Percentiles rank a stretch among this genome's conserved stretches.
Conservation (phyloP, 257 asterid species). For the Przewalskia tangutica region DNA sequence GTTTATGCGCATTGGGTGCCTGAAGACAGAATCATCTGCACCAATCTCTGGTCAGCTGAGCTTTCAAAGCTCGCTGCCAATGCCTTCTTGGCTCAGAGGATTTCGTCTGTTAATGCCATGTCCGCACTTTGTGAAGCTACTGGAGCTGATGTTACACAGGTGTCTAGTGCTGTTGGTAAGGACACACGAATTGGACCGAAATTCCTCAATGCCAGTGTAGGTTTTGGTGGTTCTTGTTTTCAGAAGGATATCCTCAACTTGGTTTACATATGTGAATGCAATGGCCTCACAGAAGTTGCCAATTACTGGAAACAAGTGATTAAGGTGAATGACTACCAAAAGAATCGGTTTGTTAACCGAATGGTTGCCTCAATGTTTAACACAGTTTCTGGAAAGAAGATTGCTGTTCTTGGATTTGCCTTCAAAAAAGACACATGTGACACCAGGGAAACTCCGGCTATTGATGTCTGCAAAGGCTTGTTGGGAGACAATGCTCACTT, state of each 20-base stretch:
- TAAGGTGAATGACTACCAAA: constrained; percentile 26
- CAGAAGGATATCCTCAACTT: constrained; percentile 45
- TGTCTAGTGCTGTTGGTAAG: constrained; percentile 31
- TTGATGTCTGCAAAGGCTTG: constrained; percentile 39
- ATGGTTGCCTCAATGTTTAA: constrained; percentile 45
- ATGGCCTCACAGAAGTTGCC: no score
- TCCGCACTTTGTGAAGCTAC: constrained; percentile 40
- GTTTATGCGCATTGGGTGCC: constrained; percentile 63
- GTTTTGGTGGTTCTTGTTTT: constrained; percentile 52
- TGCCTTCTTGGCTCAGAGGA: constrained; percentile 62
- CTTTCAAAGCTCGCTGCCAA: constrained; percentile 65
- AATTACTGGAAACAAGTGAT: no score
- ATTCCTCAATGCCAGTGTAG: constrained; percentile 44
- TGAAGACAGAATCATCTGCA: constrained; percentile 37
- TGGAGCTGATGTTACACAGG: constrained; percentile 37
- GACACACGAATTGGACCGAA: constrained; percentile 45
- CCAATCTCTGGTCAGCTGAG: constrained; percentile 59
- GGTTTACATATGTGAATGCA: constrained; percentile 9
- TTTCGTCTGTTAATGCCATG: constrained; percentile 43
- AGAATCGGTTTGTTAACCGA: constrained; percentile 33
- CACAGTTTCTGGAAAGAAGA: constrained; percentile 35
- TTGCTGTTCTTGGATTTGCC: constrained; percentile 39
- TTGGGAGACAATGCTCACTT: constrained; percentile 31
- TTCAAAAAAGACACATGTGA: constrained; percentile 53
- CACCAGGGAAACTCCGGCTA: constrained; percentile 45